These are phyloP conservation scores for Uncinocarpus reesii DNA, from an alignment of 2,329 filamentous ascomycete genomes.

Conservation along the genomic window DNA sequence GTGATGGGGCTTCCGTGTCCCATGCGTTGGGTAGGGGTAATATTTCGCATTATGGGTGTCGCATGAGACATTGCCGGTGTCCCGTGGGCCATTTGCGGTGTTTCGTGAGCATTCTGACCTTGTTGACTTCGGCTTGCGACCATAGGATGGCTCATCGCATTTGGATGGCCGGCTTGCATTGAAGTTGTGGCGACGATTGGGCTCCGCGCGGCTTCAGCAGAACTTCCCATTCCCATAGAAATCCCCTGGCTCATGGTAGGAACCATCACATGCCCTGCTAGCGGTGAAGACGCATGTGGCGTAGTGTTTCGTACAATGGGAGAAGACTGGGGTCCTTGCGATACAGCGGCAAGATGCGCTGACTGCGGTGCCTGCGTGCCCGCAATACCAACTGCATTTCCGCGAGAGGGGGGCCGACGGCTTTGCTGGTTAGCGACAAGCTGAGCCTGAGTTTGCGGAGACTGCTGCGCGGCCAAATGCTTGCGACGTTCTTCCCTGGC, in stretches of 20 bases:
- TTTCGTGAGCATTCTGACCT: slow-evolving; percentile 39
- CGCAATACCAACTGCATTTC: slow-evolving; percentile 27
- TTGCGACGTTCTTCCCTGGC: slow-evolving; percentile 32
- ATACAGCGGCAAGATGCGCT: slow-evolving; percentile 25
- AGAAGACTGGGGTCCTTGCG: slow-evolving; percentile 38
- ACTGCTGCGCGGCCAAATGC: slow-evolving; percentile 39
- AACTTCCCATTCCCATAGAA: slow-evolving; percentile 38
- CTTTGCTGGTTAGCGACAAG: slow-evolving; percentile 34
- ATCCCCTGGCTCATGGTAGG: slow-evolving; percentile 30
- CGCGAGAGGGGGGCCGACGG: slow-evolving; percentile 42
- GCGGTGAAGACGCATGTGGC: slow-evolving; percentile 38
- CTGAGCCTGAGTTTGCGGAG: slow-evolving; percentile 35
- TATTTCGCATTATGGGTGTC: slow-evolving; percentile 40
- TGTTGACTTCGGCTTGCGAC: slow-evolving; percentile 37
- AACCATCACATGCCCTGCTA: slow-evolving; percentile 32
- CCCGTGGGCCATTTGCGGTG: slow-evolving; percentile 39
- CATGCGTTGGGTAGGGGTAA: slow-evolving; percentile 39
- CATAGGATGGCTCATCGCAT: slow-evolving; percentile 38
- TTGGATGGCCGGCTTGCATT: slow-evolving; percentile 39
- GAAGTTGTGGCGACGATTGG: slow-evolving; percentile 38
- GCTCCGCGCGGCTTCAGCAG: slow-evolving; percentile 39
- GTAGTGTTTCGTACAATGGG: slow-evolving; percentile 40
- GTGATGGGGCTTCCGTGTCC: slow-evolving; percentile 38
- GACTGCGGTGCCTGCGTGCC: slow-evolving; percentile 24
- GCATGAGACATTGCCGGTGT: slow-evolving; percentile 39